Evolutionary conservation across 768 basidiomycete species (phyloP).

Genomic region (Hemileccinum rubropunctum): DNA sequence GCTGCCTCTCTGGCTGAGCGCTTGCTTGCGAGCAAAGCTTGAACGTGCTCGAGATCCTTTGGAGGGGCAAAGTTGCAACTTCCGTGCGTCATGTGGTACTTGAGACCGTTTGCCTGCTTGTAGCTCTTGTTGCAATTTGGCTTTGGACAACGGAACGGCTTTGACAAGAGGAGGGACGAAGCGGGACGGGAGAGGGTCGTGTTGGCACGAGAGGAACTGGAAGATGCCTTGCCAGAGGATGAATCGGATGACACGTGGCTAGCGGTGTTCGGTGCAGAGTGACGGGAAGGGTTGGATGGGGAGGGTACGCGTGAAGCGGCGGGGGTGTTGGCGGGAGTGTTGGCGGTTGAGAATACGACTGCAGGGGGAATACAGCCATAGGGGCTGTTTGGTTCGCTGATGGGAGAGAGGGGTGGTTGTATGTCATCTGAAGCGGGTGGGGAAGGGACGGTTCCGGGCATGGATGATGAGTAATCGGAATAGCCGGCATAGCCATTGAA

Average conservation of each 20-base stretch:
- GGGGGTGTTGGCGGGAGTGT: slow-evolving; percentile 48
- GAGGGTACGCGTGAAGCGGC: slow-evolving; percentile 43
- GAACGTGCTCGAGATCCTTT: slow-evolving; percentile 77
- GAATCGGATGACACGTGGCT: slow-evolving; percentile 2
- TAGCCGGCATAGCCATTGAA: slow-evolving; percentile 73
- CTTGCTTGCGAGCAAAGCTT: slow-evolving; percentile 59
- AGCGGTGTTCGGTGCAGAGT: background rate
- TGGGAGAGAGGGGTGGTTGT: slow-evolving; percentile 26
- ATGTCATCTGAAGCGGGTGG: slow-evolving; percentile 31
- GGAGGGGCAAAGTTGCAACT: slow-evolving; percentile 92
- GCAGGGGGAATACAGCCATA: slow-evolving; percentile 62
- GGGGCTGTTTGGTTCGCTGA: slow-evolving; percentile 32
- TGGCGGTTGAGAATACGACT: slow-evolving; percentile 52
- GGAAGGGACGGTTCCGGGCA: slow-evolving; percentile 54
- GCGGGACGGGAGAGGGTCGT: slow-evolving; percentile 50
- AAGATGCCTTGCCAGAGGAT: slow-evolving; percentile 25
- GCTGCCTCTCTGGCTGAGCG: slow-evolving; percentile 38
- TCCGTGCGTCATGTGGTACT: slow-evolving; percentile 92
- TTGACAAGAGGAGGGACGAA: slow-evolving; percentile 65
- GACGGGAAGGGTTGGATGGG: slow-evolving; percentile 24
- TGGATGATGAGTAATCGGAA: slow-evolving; percentile 57
- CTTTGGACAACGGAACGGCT: slow-evolving; percentile 92
- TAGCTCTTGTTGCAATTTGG: slow-evolving; percentile 94
- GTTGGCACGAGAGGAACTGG: slow-evolving; percentile 33
- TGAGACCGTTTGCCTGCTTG: slow-evolving; percentile 93